Base-by-base conservation (phyloP, 1,284 basidiomycete genomes). In the Trametes hirsuta region DNA sequence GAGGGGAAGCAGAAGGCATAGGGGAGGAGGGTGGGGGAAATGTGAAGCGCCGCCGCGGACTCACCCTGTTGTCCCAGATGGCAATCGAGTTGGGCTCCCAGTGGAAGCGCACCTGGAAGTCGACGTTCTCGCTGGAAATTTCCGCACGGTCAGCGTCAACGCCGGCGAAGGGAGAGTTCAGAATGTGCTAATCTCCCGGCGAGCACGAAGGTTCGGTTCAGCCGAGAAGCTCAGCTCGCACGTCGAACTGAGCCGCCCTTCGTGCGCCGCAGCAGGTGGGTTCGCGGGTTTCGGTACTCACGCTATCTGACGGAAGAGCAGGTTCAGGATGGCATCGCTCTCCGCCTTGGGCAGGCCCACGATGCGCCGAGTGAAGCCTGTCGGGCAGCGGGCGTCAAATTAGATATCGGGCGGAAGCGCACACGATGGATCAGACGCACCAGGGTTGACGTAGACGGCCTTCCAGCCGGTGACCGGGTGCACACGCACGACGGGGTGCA, bases 401-500 rank as follows among this genome's bases (percentile, higher is more conserved):
- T 25, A 47, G 50, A 41, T 22, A 21, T 15, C 21, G 9, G 46
- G 30, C 34, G 55, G 35, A 14, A 15, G 24, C 36, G 6, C 36
- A n/a, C 21, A 18, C 35, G 3, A 47, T 47, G 62, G 41, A 47
- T 12, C 30, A 41, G 61, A 60, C 77, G 51, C 63, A 81, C 84
- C 83, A 52, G 84, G 86, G 71, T 91, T 91, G 68, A 90, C 86
- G 66, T 84, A 92, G 65, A 93, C 72, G 56, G 83, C 85, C 81
- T 93, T 92, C 87, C 87, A 92, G 9, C 90, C 90, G 0, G 91
- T 93, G 1, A 81, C 84, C n/a, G 90, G 91, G 71, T 93, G 87
- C 15, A 91, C 86, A 34, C 90, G 83, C 53, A 90, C 85, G 51
- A 92, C 72, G 42, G 84, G 87, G 70, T 86, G 88, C 36, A 84